Conservation (phyloP, 2,329 filamentous ascomycete genomes). For the Mariannaea elegans region DNA sequence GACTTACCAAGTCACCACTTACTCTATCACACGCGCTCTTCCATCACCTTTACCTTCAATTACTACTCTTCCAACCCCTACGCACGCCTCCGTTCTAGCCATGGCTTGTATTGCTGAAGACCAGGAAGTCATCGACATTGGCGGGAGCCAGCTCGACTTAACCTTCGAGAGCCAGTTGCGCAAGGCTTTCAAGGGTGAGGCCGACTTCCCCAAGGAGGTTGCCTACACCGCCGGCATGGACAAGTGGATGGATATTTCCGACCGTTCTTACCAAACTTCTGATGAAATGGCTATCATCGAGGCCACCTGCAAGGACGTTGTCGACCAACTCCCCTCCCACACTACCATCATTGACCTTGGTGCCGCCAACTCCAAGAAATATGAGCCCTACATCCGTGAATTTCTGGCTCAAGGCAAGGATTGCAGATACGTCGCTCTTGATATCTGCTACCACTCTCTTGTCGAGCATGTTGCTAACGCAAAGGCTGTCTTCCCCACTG, state of each 20-base stretch:
- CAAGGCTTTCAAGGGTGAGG: conserved; percentile 18
- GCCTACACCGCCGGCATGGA: conserved; percentile 34
- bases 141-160: conserved; percentile 16
- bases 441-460: conserved; percentile 21
- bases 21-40: no score
- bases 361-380: conserved; percentile 33
- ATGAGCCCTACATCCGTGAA: conserved; percentile 28
- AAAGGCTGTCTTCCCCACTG: conserved; percentile 15
- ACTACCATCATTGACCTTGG: conserved; percentile 32
- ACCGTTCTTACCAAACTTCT: conserved; percentile 29
- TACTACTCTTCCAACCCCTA: no score
- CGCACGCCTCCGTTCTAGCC: no score
- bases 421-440: conserved; percentile 29
- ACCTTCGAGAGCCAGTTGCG: conserved; percentile 21
- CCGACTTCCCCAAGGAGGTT: conserved; percentile 36
- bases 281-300: conserved; percentile 32
- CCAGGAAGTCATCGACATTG: conserved; percentile 35
- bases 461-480: conserved; percentile 19
- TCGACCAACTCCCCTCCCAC: conserved; percentile 9
- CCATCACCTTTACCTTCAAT: no score
- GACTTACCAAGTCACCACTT: no score
- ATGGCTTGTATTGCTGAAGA: no score
- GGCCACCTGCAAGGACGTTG: conserved; percentile 23
- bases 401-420: conserved; percentile 26
- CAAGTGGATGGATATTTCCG: conserved; percentile 27